Percentiles rank a stretch among this genome's conserved stretches.
Evolutionary conservation across 2,329 filamentous ascomycete species (phyloP).

Genomic region (Monosporascus sp.): DNA sequence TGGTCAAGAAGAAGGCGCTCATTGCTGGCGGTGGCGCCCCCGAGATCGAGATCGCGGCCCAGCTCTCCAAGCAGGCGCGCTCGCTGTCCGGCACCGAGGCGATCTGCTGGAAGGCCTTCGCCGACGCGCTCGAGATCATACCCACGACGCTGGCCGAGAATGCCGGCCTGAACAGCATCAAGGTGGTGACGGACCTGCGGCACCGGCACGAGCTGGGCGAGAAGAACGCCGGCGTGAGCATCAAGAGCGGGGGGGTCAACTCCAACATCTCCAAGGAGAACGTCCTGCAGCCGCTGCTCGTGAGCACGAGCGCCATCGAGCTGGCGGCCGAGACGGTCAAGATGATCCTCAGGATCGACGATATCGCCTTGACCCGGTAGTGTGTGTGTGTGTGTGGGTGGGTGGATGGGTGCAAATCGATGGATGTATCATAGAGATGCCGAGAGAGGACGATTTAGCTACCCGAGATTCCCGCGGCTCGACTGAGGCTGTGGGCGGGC

Average conservation of each 20-base stretch:
- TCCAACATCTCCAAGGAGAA: constrained; percentile 96
- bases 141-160: constrained; percentile 97
- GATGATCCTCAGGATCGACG: constrained; percentile 72
- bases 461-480: too few relatives aligned
- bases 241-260: constrained; percentile 96
- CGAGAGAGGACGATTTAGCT: too few relatives aligned
- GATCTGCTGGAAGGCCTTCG: constrained; percentile 99
- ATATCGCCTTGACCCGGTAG: constrained; percentile 60
- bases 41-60: constrained; percentile 91
- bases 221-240: constrained; percentile 94
- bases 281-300: constrained; percentile 89
- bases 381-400: background rate
- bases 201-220: constrained; percentile 93
- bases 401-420: too few relatives aligned
- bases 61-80: constrained; percentile 76
- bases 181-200: constrained; percentile 92
- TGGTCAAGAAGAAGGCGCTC: constrained; percentile 99
- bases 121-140: constrained; percentile 94
- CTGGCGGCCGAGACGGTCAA: constrained; percentile 97
- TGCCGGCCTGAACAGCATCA: constrained; percentile 95
- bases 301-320: constrained; percentile 96
- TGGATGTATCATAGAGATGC: too few relatives aligned
- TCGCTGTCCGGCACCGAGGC: constrained; percentile 85
- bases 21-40: constrained; percentile 95
- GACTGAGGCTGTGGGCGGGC: too few relatives aligned